Conservation (phyloP, 495 filamentous ascomycete species). For the Talaromyces proteolyticus region DNA sequence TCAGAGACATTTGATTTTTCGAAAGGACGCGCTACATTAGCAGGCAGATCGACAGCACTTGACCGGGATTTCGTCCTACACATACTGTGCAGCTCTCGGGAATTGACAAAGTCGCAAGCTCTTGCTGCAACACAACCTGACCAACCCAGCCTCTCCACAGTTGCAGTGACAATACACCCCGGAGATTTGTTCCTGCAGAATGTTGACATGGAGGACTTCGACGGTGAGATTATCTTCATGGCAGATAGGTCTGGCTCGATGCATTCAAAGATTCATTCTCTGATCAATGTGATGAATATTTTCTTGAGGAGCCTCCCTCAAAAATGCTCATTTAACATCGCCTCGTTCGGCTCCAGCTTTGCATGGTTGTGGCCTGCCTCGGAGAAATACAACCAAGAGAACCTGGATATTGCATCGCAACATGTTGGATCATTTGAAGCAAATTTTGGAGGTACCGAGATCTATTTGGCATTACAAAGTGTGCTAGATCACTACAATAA, state of each 20-base stretch:
- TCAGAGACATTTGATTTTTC: neutral
- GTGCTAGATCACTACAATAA: conserved; percentile 1
- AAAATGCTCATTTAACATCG: conserved; percentile 7
- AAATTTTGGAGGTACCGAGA: conserved; percentile 11
- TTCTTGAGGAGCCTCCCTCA: conserved; percentile 9
- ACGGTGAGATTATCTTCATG: conserved; percentile 20
- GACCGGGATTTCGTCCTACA: conserved; percentile 9
- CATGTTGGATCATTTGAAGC: conserved; percentile 5
- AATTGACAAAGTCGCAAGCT: conserved; percentile 5
- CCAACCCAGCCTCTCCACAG: neutral
- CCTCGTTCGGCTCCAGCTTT: conserved; percentile 5
- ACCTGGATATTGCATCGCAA: neutral
- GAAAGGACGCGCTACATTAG: neutral
- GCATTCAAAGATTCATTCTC: conserved; percentile 9
- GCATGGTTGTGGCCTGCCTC: conserved; percentile 8
- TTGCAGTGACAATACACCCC: conserved; percentile 8
- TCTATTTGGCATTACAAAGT: conserved; percentile 5
- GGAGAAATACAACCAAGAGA: conserved; percentile 4
- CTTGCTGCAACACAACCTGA: conserved; percentile 4
- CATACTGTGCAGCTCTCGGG: conserved; percentile 6
- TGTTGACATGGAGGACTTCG: conserved; percentile 2
- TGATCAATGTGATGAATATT: conserved; percentile 4
- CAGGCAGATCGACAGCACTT: neutral
- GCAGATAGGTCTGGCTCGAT: conserved; percentile 19
- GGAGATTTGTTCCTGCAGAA: conserved; percentile 5